Evolutionary conservation across 2,329 filamentous ascomycete species (phyloP).

Genomic region (Blastomyces emzantsi): DNA sequence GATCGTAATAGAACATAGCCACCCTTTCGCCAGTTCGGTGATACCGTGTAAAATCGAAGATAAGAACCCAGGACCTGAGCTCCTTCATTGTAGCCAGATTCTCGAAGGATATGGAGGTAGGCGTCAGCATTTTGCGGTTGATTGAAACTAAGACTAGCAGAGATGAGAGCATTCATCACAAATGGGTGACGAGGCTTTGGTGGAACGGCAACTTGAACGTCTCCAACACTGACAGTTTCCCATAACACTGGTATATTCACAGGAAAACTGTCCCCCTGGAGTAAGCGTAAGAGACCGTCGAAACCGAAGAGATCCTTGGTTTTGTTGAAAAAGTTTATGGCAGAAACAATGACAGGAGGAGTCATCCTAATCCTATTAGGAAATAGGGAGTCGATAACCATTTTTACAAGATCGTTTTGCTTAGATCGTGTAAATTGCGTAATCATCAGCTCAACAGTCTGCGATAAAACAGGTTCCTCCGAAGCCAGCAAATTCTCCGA

Average conservation of each 20-base stretch:
- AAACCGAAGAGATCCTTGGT: conserved; percentile 35
- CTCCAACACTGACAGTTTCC: conserved; percentile 23
- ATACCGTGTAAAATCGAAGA: conserved; percentile 30
- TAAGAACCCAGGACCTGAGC: conserved; percentile 31
- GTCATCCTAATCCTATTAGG: conserved; percentile 31
- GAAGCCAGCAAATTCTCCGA: conserved; percentile 30
- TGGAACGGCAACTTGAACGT: conserved; percentile 30
- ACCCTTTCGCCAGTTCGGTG: conserved; percentile 31
- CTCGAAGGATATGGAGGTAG: conserved; percentile 30
- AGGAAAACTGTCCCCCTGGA: conserved; percentile 27
- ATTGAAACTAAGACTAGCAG: conserved; percentile 32
- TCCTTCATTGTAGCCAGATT: conserved; percentile 31
- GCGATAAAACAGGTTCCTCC: conserved; percentile 30
- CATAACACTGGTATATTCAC: conserved; percentile 25
- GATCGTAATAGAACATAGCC: conserved; percentile 26
- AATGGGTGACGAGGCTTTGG: conserved; percentile 26
- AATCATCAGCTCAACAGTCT: conserved; percentile 28
- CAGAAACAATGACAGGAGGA: conserved; percentile 29
- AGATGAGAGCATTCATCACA: conserved; percentile 30
- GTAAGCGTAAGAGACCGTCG: conserved; percentile 31
- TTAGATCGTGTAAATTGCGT: conserved; percentile 30
- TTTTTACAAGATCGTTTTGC: conserved; percentile 33
- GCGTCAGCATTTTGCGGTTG: conserved; percentile 35
- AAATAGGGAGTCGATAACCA: conserved; percentile 32
- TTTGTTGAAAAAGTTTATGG: conserved; percentile 32